Base-by-base conservation (phyloP, 2,329 filamentous ascomycete genomes). In the Aspergillus amoenus region DNA sequence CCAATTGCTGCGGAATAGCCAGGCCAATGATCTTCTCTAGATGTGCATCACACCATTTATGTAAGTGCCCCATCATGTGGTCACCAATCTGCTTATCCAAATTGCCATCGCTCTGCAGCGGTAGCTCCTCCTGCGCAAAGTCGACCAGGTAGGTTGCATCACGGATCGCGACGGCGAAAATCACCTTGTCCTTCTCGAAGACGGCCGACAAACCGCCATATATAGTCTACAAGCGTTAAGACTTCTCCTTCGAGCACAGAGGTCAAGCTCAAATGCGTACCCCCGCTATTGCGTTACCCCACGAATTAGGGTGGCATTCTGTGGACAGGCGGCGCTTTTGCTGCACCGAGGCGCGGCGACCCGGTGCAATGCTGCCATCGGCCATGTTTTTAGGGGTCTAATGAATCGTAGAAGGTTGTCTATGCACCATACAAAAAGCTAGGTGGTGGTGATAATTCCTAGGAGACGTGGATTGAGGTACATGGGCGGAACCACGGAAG, bases 91-190 rank as follows among this genome's bases (percentile, higher is more conserved):
- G 79, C 17, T 78, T 69, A 34, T 73, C 71, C 51, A 60, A 45
- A 6, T 70, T 70, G 52, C 76, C 66, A 18, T 37, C 73, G 68
- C 44, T 78, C 73, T 8, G 77, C 73, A 11, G 81, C 69, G 18
- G 76, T 68, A 89, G 76, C n/a, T 81, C 76, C 62, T 85, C 82
- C 62, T 89, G 82, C 5, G 83, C 83, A 67, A 88, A 92, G 70
- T 93, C 89, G 44, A 90, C 79, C 21, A 89, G 84, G 68, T 93
- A 93, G 4, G 87, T 87, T 5, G 85, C 84, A 68, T 93, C 89
- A 61, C 91, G 88, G 60, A 89, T 82, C 4, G 88, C 88, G 48
- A 92, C 77, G 13, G 87, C 86, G 22, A 90, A 79, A 5, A 83
- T 81, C 11, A 85, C 78, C 1, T 80, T 80, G 51, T 78, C 76